Conservation (phyloP, 2,329 filamentous ascomycete genomes). For the Aspergillus floridensis region DNA sequence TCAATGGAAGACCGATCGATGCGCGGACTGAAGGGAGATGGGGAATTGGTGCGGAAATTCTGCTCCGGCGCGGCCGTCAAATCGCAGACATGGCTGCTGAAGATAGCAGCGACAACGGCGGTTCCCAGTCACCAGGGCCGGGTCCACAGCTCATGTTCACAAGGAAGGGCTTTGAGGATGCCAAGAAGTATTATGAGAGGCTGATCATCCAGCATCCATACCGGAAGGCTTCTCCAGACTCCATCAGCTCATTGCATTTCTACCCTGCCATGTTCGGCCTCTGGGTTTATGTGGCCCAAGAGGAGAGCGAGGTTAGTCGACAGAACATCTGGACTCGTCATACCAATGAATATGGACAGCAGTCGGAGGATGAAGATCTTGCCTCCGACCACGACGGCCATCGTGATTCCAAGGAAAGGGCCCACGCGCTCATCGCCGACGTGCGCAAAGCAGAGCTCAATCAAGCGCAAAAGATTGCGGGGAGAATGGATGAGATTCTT, state of each 20-base stretch:
- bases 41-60: slow-evolving; percentile 80
- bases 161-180: slow-evolving; percentile 54
- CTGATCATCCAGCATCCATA: slow-evolving; percentile 76
- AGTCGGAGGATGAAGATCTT: slow-evolving; percentile 33
- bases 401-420: slow-evolving; percentile 36
- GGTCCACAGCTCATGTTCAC: slow-evolving; percentile 38
- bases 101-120: slow-evolving; percentile 1
- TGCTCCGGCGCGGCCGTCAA: slow-evolving; percentile 58
- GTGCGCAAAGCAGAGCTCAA: slow-evolving; percentile 54
- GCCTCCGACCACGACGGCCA: slow-evolving; percentile 22
- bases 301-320: slow-evolving; percentile 53
- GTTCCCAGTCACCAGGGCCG: neutral
- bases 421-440: slow-evolving; percentile 28
- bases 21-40: slow-evolving; percentile 68
- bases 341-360: slow-evolving; percentile 24
- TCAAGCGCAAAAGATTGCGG: slow-evolving; percentile 62
- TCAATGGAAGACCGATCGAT: slow-evolving; percentile 61
- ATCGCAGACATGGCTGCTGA: slow-evolving; percentile 15
- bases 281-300: slow-evolving; percentile 73
- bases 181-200: slow-evolving; percentile 70
- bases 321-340: slow-evolving; percentile 34
- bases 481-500: slow-evolving; percentile 69
- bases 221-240: slow-evolving; percentile 58
- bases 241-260: slow-evolving; percentile 69
- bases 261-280: slow-evolving; percentile 77